Percentiles rank a stretch among this genome's conserved stretches.
Evolutionary conservation across 2,329 filamentous ascomycete species (phyloP).

Genomic region (Phialemoniopsis sp.): DNA sequence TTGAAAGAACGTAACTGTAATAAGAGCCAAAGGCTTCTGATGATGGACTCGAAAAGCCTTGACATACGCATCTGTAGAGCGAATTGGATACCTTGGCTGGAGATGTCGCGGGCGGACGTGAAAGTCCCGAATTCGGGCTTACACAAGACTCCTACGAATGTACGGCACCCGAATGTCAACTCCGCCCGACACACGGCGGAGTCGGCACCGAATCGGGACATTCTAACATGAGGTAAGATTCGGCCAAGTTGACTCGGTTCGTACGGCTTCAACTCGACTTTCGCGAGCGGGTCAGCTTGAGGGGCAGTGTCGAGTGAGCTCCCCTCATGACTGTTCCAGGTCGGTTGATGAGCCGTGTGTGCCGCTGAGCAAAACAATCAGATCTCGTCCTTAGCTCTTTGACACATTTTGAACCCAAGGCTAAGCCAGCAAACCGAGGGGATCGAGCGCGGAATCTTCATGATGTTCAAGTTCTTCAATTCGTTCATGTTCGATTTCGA

Average conservation of each 20-base stretch:
- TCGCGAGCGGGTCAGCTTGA: not conserved
- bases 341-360: too few relatives aligned
- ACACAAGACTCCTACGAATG: not conserved
- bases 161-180: not conserved
- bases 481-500: constrained; percentile 25
- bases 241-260: not conserved
- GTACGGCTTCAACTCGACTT: not conserved
- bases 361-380: too few relatives aligned
- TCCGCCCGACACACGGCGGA: not conserved
- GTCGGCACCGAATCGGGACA: constrained; percentile 2
- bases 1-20: too few relatives aligned
- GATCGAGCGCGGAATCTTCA: not conserved
- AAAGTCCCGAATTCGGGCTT: not conserved
- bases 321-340: too few relatives aligned
- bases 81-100: not conserved
- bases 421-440: too few relatives aligned
- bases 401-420: too few relatives aligned
- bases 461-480: constrained; percentile 12
- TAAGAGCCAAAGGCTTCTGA: too few relatives aligned
- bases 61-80: not conserved
- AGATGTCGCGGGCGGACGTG: not conserved
- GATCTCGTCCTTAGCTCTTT: too few relatives aligned
- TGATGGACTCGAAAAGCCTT: not conserved
- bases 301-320: not conserved
- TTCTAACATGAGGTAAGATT: not conserved